phyloP scores from a whole-genome alignment of 805 yeast genomes.

The Schwanniomyces sp. region DNA sequence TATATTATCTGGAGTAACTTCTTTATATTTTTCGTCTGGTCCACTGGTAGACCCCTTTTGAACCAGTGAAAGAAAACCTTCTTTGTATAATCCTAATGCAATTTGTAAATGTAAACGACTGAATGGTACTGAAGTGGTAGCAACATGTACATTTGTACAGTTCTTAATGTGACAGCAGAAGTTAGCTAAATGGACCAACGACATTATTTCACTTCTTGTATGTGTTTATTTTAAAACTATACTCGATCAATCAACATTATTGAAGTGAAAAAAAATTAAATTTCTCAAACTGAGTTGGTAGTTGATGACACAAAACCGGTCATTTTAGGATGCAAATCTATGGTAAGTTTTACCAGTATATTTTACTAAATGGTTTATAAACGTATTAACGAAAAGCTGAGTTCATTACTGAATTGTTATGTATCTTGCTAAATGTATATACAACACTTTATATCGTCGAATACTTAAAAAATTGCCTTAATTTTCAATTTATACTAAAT shows the following conservation, averaged over 20 bases:
- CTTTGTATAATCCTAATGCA: slow-evolving; percentile 81
- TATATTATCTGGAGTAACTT: slow-evolving; percentile 83
- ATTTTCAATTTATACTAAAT: no score
- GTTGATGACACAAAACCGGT: not conserved
- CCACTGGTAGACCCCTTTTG: slow-evolving; percentile 84
- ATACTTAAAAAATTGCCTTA: no score
- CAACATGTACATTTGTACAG: slow-evolving; percentile 70
- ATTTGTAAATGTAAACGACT: slow-evolving; percentile 80
- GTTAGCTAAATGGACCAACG: slow-evolving; percentile 80
- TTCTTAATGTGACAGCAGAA: slow-evolving; percentile 88
- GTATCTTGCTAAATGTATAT: no score
- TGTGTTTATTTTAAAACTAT: not conserved
- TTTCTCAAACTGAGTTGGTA: not conserved
- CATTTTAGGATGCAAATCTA: not conserved
- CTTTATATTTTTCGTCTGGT: slow-evolving; percentile 75
- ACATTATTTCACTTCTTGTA: slow-evolving; percentile 47
- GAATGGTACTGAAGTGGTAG: slow-evolving; percentile 80
- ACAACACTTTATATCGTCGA: no score
- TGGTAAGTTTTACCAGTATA: no score
- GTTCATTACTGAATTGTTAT: no score
- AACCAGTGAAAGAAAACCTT: slow-evolving; percentile 83
- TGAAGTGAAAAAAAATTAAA: not conserved
- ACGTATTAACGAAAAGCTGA: no score
- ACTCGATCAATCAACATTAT: not conserved
- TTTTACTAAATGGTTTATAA: no score